Base-by-base conservation (phyloP, 805 yeast species). In the Phaffomyces opuntiae region DNA sequence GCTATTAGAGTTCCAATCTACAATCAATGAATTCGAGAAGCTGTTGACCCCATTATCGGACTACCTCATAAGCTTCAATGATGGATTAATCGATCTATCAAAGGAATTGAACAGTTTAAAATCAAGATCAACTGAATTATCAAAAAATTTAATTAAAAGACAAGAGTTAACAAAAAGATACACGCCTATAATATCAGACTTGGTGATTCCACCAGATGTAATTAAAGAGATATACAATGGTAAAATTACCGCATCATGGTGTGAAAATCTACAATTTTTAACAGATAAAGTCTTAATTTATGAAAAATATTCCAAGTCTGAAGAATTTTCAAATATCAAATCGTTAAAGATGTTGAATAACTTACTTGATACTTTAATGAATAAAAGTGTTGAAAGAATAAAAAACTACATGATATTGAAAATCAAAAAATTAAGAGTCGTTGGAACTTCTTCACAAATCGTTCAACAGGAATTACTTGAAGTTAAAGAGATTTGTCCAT, bases 131-230 rank as follows among this genome's bases (percentile, higher is more conserved):
- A 59, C 72, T 16, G 63, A 67, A 16, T 61, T 84, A 37, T 72
- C 75, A 36, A 54, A 62, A 19, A 68, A 78, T 36, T 67, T 82
- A 13, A 67, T 67, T 12, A 63, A 66, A 36, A 77, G 83, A 41
- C 70, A 74, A 16, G 54, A 64, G 31, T 70, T 75, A 17, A 77
- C 80, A 46, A 61, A 63, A 9, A 70, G 70, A 43, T 73, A 89
- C 46, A 78, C 84, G 17, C 95, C 96, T 0, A 66, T 87, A n/a
- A 81, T 89, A 1, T 74, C 83, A 35, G 90, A 86, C 52, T 67
- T 86, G 33, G 68, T 85, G 48, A 77, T 90, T 8, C 86, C 96
- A 0, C 93, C 96, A 0, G 75, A 75, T 1, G 69, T 85, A 3
- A 76, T 86, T 7, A 65, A 68, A 46, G 75, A 81, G 7, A 69